phyloP scores from a whole-genome alignment of 1,284 basidiomycete species.

The Naganishia sp. region DNA sequence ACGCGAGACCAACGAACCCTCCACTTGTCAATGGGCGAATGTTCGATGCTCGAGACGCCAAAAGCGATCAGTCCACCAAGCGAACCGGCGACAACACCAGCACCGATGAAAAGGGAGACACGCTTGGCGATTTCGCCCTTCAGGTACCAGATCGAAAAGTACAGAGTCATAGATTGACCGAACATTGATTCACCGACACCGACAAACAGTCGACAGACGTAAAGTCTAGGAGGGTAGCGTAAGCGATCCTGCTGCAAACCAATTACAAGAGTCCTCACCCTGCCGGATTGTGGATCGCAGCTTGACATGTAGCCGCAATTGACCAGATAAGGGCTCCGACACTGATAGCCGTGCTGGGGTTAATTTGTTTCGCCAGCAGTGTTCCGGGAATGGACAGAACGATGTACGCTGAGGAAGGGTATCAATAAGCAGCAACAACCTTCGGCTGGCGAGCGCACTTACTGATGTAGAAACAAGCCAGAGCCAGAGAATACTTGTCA shows the following conservation, averaged over 20 bases:
- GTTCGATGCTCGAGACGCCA: conserved; percentile 39
- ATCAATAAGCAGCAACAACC: neutral
- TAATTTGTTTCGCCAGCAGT: conserved; percentile 42
- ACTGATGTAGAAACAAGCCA: conserved; percentile 51
- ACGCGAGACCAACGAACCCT: neutral
- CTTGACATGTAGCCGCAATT: conserved; percentile 53
- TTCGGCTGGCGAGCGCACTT: neutral
- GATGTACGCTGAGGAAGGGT: conserved; percentile 46
- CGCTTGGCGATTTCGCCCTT: conserved; percentile 55
- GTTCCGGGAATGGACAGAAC: conserved; percentile 46
- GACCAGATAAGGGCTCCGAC: conserved; percentile 54
- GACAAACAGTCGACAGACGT: conserved; percentile 53
- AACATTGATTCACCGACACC: conserved; percentile 52
- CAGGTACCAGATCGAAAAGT: conserved; percentile 50
- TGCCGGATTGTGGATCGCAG: conserved; percentile 46
- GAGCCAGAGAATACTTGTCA: conserved; percentile 52
- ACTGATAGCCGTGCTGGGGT: conserved; percentile 52
- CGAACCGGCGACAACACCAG: conserved; percentile 50
- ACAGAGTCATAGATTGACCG: conserved; percentile 50
- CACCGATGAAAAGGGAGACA: conserved; percentile 55
- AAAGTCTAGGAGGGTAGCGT: conserved; percentile 34
- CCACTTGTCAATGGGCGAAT: conserved; percentile 11
- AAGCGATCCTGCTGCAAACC: neutral
- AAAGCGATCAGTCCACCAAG: conserved; percentile 50
- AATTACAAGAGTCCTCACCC: conserved; percentile 36